Evolutionary conservation across 1,139 yeast genomes (phyloP).

Genomic region (Yamadazyma friedrichii): DNA sequence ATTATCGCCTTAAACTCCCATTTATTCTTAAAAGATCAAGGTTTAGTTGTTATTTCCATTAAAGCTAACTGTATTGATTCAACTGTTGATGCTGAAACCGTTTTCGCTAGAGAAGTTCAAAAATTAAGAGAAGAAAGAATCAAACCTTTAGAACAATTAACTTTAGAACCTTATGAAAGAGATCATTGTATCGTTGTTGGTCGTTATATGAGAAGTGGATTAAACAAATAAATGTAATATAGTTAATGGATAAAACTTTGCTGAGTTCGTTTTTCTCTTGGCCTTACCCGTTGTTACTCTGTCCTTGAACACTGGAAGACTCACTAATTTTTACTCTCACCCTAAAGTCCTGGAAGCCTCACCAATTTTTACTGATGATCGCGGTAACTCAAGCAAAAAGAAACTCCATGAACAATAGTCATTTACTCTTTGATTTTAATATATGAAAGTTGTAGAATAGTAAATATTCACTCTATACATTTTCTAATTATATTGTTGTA

Average conservation of each 20-base stretch:
- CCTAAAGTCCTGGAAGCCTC: no score
- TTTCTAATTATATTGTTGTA: no score
- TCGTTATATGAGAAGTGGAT: conserved; percentile 89
- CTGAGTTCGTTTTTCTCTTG: neutral
- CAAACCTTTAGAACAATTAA: conserved; percentile 97
- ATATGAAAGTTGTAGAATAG: no score
- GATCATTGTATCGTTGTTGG: conserved; percentile 99
- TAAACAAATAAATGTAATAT: conserved; percentile 38
- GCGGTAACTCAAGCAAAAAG: no score
- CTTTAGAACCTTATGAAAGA: conserved; percentile 98
- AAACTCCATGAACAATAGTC: no score
- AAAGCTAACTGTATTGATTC: conserved; percentile 99
- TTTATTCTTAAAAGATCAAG: conserved; percentile 96
- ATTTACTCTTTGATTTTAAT: no score
- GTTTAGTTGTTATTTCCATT: conserved; percentile 96
- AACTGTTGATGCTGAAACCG: conserved; percentile 98
- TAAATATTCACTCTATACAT: no score
- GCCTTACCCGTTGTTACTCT: neutral
- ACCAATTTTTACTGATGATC: no score
- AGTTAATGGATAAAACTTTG: conserved; percentile 3
- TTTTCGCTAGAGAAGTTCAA: conserved; percentile 98
- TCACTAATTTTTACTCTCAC: no score
- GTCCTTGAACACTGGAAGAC: no score
- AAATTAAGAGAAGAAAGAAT: conserved; percentile 98
- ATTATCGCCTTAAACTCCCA: conserved; percentile 97